These are phyloP conservation scores for Nannochloropsis salina DNA, from an alignment of 108 stramenopile species.

Conservation along the genomic window DNA sequence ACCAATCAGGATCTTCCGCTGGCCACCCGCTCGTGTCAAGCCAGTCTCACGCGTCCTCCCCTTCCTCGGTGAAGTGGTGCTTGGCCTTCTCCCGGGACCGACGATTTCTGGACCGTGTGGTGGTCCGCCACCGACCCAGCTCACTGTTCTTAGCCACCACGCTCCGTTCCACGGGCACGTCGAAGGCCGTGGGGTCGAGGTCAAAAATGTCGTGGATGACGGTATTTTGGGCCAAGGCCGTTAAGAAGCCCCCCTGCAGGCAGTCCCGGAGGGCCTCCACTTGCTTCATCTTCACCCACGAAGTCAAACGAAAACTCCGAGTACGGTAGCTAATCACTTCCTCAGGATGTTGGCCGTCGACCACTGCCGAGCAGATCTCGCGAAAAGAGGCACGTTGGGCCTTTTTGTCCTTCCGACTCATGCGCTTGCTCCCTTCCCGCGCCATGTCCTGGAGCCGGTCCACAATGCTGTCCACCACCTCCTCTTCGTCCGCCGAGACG, in stretches of 20 bases:
- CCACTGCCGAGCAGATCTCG: slow-evolving; percentile 41
- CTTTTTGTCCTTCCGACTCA: slow-evolving; percentile 43
- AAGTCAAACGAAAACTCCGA: slow-evolving; percentile 32
- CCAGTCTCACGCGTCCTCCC: neutral
- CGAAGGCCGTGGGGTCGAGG: neutral
- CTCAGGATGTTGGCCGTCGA: slow-evolving; percentile 36
- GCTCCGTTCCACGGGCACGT: slow-evolving; percentile 28
- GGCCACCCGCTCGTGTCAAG: no score
- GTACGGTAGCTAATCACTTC: slow-evolving; percentile 41
- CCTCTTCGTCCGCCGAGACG: slow-evolving; percentile 30
- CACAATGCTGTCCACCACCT: slow-evolving; percentile 31
- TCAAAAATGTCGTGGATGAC: neutral
- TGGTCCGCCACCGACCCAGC: slow-evolving; percentile 33
- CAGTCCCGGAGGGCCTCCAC: slow-evolving; percentile 42
- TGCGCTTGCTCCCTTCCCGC: neutral
- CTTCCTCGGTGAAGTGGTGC: slow-evolving; percentile 5
- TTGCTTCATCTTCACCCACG: slow-evolving; percentile 47
- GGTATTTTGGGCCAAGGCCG: neutral
- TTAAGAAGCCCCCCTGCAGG: slow-evolving; percentile 45
- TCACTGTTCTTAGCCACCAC: slow-evolving; percentile 40
- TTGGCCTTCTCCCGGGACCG: neutral
- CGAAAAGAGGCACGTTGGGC: slow-evolving; percentile 39
- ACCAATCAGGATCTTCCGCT: no score
- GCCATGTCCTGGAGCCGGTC: slow-evolving; percentile 27
- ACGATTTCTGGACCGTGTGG: slow-evolving; percentile 24